Percentiles rank a stretch among this genome's conserved stretches.
These are phyloP conservation scores for Arxiozyma slooffiae DNA, from an alignment of 1,139 yeast species.

Conservation along the genomic window DNA sequence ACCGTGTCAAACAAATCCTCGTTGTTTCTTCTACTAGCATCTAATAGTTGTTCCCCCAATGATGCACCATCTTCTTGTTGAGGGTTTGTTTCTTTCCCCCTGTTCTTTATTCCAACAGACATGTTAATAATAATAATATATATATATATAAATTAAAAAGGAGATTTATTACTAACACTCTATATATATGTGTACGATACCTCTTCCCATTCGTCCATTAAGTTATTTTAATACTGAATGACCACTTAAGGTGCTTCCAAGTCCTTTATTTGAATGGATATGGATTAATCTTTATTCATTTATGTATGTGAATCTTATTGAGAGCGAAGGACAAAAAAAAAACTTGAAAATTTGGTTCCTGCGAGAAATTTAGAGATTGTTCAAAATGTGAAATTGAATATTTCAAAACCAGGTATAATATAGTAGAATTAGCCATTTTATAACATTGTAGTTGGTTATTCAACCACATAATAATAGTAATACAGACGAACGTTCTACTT, in stretches of 20 bases:
- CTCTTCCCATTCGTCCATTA: no score
- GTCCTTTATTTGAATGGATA: not conserved
- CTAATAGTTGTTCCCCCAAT: conserved; percentile 68
- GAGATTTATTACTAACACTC: not conserved
- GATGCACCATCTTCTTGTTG: conserved; percentile 53
- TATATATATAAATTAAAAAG: no score
- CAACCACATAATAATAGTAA: no score
- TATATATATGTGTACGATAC: not conserved
- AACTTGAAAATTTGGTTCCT: not conserved
- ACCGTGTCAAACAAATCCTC: conserved; percentile 59
- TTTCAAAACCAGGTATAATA: not conserved
- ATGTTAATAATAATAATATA: no score
- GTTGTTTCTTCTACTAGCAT: conserved; percentile 82
- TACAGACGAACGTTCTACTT: no score
- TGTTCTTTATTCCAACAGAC: not conserved
- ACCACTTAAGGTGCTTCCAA: no score
- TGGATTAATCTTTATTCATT: not conserved
- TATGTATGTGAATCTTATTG: not conserved
- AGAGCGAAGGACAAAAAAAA: no score
- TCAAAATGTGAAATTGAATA: not conserved
- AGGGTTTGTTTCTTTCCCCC: not conserved
- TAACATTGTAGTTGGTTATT: no score
- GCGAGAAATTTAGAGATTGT: not conserved
- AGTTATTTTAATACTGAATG: no score
- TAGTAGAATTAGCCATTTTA: no score